A percentile compares a stretch with the other conserved stretches of the same genome.
These are phyloP conservation scores for Pythium sp. DNA, from an alignment of 352 stramenopile genomes.

Conservation along the genomic window DNA sequence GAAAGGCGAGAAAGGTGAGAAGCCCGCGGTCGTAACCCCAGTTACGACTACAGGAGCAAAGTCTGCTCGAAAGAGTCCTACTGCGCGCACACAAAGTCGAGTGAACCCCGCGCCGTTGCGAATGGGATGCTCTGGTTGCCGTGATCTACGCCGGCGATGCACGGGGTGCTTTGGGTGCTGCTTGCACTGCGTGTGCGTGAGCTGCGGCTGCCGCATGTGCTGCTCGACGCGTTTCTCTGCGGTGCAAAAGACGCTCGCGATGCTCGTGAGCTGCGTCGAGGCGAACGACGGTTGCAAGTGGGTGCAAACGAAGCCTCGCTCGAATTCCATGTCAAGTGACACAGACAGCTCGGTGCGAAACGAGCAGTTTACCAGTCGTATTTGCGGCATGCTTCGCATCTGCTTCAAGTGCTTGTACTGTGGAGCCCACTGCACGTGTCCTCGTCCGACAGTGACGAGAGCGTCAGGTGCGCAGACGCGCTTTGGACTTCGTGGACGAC, in stretches of 20 bases:
- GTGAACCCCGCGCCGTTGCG: slow-evolving; percentile 35
- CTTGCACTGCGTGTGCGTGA: slow-evolving; percentile 67
- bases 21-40: background rate
- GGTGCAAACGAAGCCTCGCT: slow-evolving; percentile 19
- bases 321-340: slow-evolving; percentile 9
- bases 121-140: slow-evolving; percentile 63
- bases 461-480: background rate
- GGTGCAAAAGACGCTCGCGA: slow-evolving; percentile 57
- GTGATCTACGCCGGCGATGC: slow-evolving; percentile 55
- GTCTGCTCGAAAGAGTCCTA: slow-evolving; percentile 6
- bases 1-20: background rate
- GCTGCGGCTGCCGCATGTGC: slow-evolving; percentile 74
- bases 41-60: background rate
- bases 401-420: slow-evolving; percentile 41
- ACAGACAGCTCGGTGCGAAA: background rate
- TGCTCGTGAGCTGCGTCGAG: slow-evolving; percentile 61
- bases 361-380: slow-evolving; percentile 7
- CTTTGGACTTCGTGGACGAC: slow-evolving; percentile 16
- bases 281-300: slow-evolving; percentile 61
- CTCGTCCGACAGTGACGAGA: slow-evolving; percentile 12
- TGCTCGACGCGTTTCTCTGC: slow-evolving; percentile 47
- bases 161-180: slow-evolving; percentile 64
- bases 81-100: slow-evolving; percentile 14
- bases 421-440: slow-evolving; percentile 39
- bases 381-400: slow-evolving; percentile 35